phyloP scores from a whole-genome alignment of 768 basidiomycete species.

The Exsudoporus frostii region DNA sequence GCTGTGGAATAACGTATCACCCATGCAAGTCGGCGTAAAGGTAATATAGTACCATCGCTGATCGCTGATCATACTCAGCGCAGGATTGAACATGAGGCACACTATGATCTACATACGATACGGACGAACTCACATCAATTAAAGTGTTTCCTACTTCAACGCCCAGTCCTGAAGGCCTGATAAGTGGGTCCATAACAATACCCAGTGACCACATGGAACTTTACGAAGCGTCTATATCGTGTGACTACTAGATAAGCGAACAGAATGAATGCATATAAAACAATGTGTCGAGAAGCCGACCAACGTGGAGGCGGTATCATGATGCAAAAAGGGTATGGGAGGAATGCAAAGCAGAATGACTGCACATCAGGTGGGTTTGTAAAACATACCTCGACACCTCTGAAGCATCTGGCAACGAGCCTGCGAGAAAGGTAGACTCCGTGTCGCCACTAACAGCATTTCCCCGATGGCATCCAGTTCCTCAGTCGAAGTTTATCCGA shows the following conservation, averaged over 20 bases:
- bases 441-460: conserved; percentile 54
- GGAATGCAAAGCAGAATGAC: conserved; percentile 8
- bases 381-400: conserved; percentile 17
- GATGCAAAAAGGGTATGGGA: conserved; percentile 26
- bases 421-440: background rate
- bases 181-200: background rate
- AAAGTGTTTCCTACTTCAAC: background rate
- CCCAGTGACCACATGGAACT: conserved; percentile 2
- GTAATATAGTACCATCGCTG: conserved; percentile 12
- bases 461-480: conserved; percentile 58
- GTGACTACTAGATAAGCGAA: conserved; percentile 20
- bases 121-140: background rate
- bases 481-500: conserved; percentile 59
- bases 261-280: conserved; percentile 13
- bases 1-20: background rate
- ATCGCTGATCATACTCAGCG: conserved; percentile 15
- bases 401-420: background rate
- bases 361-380: conserved; percentile 2
- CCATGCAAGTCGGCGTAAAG: conserved; percentile 1
- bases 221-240: conserved; percentile 20
- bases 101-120: background rate
- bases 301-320: conserved; percentile 17
- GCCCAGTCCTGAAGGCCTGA: background rate
- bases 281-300: conserved; percentile 7
- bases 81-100: conserved; percentile 40